Evolutionary conservation across 208 protist species (phyloP).

Genomic region (Trypanosomatidae sp.): DNA sequence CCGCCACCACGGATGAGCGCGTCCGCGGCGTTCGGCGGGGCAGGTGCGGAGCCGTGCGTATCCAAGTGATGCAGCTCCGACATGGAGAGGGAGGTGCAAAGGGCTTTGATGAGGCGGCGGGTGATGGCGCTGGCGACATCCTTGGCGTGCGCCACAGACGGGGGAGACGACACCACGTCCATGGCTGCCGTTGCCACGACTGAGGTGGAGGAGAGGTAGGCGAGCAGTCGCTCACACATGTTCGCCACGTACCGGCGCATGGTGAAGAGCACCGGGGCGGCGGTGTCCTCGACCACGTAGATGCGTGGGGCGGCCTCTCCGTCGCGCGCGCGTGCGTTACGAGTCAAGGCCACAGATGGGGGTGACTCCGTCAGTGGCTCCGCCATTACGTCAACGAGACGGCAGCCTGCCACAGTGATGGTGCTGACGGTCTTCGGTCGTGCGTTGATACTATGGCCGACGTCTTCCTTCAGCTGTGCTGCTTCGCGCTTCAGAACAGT

Average conservation of each 20-base stretch:
- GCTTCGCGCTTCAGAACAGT: slow-evolving; percentile 15
- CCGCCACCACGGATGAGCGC: background rate
- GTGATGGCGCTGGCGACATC: slow-evolving; percentile 7
- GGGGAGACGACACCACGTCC: background rate
- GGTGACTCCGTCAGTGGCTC: slow-evolving; percentile 7
- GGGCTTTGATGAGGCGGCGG: slow-evolving; percentile 21
- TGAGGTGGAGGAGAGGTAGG: slow-evolving; percentile 25
- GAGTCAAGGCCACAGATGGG: background rate
- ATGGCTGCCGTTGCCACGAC: slow-evolving; percentile 7
- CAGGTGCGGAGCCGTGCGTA: background rate
- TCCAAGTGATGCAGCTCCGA: slow-evolving; percentile 20
- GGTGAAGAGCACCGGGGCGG: slow-evolving; percentile 53
- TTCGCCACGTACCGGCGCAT: slow-evolving; percentile 63
- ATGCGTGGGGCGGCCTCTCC: background rate
- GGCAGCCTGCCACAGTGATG: slow-evolving; percentile 18
- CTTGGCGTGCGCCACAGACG: background rate
- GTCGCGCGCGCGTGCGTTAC: background rate
- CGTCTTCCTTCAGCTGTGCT: slow-evolving; percentile 18
- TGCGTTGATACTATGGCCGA: slow-evolving; percentile 5
- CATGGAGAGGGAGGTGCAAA: slow-evolving; percentile 21
- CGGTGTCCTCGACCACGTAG: slow-evolving; percentile 45
- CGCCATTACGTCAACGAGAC: slow-evolving; percentile 21
- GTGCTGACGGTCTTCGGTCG: slow-evolving; percentile 5
- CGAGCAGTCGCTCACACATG: slow-evolving; percentile 55
- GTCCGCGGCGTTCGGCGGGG: background rate